Evolutionary conservation across 257 asterid species (phyloP), one percentile per base, ranked within the genome.

Genomic region (Linaria vulgaris): DNA sequence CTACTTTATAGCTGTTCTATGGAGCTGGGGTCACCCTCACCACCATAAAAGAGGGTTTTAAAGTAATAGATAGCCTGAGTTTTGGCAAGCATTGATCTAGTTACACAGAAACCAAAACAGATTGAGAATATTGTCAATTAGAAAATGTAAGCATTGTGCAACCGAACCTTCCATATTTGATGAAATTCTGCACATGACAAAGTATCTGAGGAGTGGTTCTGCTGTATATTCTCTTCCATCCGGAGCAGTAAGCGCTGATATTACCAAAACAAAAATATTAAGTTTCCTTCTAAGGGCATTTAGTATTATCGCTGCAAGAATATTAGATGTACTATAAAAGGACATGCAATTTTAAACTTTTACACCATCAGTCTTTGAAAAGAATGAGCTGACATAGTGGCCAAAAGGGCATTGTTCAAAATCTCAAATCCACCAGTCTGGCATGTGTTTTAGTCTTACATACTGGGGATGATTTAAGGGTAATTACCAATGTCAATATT

Each of bases 201-300:
- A 67, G 68, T 81, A 66, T 72, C 77, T 62, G 59, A 63, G 63
- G 64, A 78, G 15, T 75, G 60, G 56, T n/a, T 49, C 41, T 38
- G 43, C 51, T 39, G 59, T 46, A 72, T 68, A 74, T 46, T 77
- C 69, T 81, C 87, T 25, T 78, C 69, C 64, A 87, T 67, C 72
- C 82, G 79, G 73, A 87, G 83, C 69, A 94, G 73, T 59, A 92
- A 74, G 43, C 91, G 83, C 96, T 85, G 85, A 27, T 61, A 79
- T 65, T 12, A 21, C 50, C 67, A 51, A 41, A 63, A 69, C 27
- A 43, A 53, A 43, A 47, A 27, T 63, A 64, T 22, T 17, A 61
- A 47, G 55, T 50, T 38, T 41, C 9, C 8, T 49, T 66, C 52
- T 12, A 61, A 61, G 69, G 69, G 57, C 69, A 70, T 66, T 34